These are phyloP conservation scores for Plasmodium coatneyi DNA, from an alignment of 169 alveolate genomes.

Conservation along the genomic window DNA sequence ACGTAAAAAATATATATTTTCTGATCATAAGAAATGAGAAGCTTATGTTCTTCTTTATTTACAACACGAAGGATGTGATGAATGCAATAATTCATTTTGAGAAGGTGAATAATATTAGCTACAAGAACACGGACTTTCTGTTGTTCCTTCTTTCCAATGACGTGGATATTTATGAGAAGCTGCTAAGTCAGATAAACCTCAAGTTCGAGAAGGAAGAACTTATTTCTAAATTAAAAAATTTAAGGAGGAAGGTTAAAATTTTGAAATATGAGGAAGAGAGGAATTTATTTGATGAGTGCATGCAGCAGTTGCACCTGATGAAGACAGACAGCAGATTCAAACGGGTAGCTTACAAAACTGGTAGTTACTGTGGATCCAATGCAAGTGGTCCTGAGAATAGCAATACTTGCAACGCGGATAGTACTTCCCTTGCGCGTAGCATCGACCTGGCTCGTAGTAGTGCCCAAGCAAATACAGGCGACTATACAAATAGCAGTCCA, in stretches of 20 bases:
- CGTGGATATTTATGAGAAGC: constrained; percentile 20
- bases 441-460: not conserved
- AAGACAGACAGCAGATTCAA: not conserved
- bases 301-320: constrained; percentile 18
- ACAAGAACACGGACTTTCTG: constrained; percentile 17
- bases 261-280: constrained; percentile 29
- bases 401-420: not conserved
- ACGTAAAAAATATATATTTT: constrained; percentile 33
- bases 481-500: not conserved
- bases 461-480: not conserved
- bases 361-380: not conserved
- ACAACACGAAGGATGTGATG: constrained; percentile 31
- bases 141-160: constrained; percentile 27
- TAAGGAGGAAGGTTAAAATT: constrained; percentile 10
- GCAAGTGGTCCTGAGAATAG: not conserved
- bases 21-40: constrained; percentile 27
- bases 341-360: not conserved
- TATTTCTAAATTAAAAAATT: constrained; percentile 17
- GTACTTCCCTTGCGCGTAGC: not conserved
- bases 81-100: constrained; percentile 27
- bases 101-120: constrained; percentile 5
- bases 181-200: constrained; percentile 7
- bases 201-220: constrained; percentile 28
- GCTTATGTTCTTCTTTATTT: constrained; percentile 24
- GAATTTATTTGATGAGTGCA: constrained; percentile 18